These are phyloP conservation scores for Coccomyxa subellipsoidea DNA, from an alignment of 163 green algal genomes.

Conservation along the genomic window DNA sequence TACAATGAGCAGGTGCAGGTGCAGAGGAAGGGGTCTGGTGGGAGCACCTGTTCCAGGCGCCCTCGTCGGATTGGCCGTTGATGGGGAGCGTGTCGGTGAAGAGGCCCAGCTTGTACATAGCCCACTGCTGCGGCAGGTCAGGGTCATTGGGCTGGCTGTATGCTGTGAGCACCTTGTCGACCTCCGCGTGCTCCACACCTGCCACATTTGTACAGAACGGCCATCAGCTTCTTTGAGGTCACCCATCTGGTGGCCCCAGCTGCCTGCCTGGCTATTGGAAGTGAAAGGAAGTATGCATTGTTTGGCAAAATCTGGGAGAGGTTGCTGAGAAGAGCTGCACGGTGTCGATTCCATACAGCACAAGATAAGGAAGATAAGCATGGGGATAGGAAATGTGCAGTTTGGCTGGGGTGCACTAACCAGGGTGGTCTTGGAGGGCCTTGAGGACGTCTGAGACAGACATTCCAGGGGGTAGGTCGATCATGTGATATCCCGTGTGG, in stretches of 20 bases:
- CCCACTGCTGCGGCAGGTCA: constrained; percentile 21
- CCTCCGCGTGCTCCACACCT: constrained; percentile 18
- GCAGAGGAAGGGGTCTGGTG: too few relatives aligned
- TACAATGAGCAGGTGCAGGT: too few relatives aligned
- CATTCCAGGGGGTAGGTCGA: neutral
- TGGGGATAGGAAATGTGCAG: too few relatives aligned
- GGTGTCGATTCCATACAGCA: too few relatives aligned
- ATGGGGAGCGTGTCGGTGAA: constrained; percentile 1
- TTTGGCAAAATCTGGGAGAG: too few relatives aligned
- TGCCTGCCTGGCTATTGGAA: too few relatives aligned
- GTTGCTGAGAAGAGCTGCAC: too few relatives aligned
- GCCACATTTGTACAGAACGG: neutral
- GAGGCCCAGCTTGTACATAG: constrained; percentile 16
- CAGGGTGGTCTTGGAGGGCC: constrained; percentile 6
- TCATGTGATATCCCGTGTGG: neutral
- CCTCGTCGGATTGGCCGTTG: neutral
- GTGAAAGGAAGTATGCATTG: too few relatives aligned
- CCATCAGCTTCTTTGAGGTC: too few relatives aligned
- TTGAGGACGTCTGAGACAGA: neutral
- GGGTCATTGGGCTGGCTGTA: constrained; percentile 13
- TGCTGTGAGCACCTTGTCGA: constrained; percentile 8
- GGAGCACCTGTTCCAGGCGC: constrained; percentile 8
- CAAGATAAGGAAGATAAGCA: too few relatives aligned
- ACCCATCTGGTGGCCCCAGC: too few relatives aligned
- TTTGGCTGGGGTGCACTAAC: neutral